These are phyloP conservation scores for Orbilia javanica DNA, from an alignment of 2,329 filamentous ascomycete species.

Conservation along the genomic window DNA sequence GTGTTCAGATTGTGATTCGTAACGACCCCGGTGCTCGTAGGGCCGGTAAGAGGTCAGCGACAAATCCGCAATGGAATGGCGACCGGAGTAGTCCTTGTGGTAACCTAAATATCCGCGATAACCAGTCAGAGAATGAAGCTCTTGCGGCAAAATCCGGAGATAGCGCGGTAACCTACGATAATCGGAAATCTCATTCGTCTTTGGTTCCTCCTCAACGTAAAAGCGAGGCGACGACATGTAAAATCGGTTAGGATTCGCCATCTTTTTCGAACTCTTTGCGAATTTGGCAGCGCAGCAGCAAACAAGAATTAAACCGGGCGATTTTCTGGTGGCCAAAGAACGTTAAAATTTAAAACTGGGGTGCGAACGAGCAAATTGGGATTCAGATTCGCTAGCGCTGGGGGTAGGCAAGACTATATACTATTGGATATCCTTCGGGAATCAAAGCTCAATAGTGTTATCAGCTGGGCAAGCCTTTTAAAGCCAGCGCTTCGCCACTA, in stretches of 20 bases:
- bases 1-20: background rate
- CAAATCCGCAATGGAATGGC: conserved; percentile 48
- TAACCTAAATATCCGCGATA: conserved; percentile 4
- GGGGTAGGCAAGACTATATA: background rate
- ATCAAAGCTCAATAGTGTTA: background rate
- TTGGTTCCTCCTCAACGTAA: conserved; percentile 37
- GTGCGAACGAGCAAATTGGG: background rate
- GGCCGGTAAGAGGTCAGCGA: conserved; percentile 42
- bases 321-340: conserved; percentile 4
- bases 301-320: background rate
- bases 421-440: background rate
- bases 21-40: conserved; percentile 4
- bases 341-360: no score
- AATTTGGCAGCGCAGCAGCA: no score
- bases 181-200: conserved; percentile 23
- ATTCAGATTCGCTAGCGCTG: background rate
- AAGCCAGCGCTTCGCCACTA: conserved; percentile 4
- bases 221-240: conserved; percentile 54
- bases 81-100: conserved; percentile 41
- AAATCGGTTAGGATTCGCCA: conserved; percentile 47
- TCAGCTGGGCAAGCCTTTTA: conserved; percentile 1
- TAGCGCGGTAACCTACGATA: conserved; percentile 22
- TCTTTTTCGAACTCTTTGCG: conserved; percentile 2
- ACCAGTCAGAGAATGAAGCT: background rate
- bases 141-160: background rate